Conservation (phyloP, 2,329 filamentous ascomycete species). For the Neoascochyta sp. region DNA sequence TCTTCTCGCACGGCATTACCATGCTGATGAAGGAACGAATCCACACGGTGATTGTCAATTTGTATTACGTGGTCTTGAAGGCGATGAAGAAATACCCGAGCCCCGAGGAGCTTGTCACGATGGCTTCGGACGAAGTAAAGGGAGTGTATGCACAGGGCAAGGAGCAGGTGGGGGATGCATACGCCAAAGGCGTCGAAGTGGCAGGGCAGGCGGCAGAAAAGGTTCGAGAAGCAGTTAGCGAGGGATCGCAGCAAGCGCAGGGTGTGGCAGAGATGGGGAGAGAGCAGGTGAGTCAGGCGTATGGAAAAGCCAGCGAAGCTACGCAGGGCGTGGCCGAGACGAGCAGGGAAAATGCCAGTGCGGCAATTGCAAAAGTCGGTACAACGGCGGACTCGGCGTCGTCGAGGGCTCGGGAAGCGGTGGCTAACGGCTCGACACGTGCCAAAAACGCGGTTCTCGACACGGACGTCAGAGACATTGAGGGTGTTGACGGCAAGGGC, state of each 20-base stretch:
- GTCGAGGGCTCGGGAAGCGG: slow-evolving; percentile 14
- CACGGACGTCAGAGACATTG: too few species aligned
- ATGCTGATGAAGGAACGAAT: slow-evolving; percentile 82
- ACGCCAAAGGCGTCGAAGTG: slow-evolving; percentile 22
- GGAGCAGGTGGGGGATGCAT: slow-evolving; percentile 19
- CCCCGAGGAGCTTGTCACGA: slow-evolving; percentile 38
- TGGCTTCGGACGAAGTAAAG: slow-evolving; percentile 28
- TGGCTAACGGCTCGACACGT: too few species aligned
- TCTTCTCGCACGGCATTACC: slow-evolving; percentile 80
- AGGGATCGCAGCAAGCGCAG: slow-evolving; percentile 26
- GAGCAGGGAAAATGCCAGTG: slow-evolving; percentile 18
- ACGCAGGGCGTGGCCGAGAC: slow-evolving; percentile 5
- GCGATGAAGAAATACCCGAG: slow-evolving; percentile 41
- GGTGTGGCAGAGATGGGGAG: slow-evolving; percentile 25
- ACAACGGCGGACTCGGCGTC: slow-evolving; percentile 16
- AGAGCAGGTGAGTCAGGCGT: slow-evolving; percentile 15
- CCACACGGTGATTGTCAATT: slow-evolving; percentile 65
- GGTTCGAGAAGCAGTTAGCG: slow-evolving; percentile 22
- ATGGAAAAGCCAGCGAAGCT: slow-evolving; percentile 8
- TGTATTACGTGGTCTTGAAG: slow-evolving; percentile 65
- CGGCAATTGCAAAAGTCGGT: slow-evolving; percentile 12
- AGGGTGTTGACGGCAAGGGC: too few species aligned
- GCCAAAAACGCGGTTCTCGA: too few species aligned
- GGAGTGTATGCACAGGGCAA: slow-evolving; percentile 33
- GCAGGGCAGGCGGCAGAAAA: slow-evolving; percentile 24